Percentiles rank a stretch among this genome's conserved stretches.
phyloP scores from a whole-genome alignment of 176 grass and related monocot genomes.

The Oryza brachyantha region DNA sequence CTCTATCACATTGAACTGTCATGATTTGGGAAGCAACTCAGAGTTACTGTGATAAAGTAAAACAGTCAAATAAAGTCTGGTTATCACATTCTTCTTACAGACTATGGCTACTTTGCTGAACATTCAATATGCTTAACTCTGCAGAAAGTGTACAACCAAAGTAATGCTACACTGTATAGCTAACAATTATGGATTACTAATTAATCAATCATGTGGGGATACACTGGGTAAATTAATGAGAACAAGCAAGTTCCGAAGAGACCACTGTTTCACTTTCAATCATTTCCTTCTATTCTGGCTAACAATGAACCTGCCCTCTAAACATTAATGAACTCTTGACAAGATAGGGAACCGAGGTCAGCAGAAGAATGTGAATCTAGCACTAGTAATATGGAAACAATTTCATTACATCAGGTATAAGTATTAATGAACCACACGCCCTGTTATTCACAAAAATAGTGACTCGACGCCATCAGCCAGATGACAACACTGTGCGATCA shows the following conservation, averaged over 20 bases:
- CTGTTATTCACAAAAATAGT: background rate
- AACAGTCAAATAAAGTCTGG: background rate
- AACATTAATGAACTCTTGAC: background rate
- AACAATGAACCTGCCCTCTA: background rate
- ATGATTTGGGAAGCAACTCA: background rate
- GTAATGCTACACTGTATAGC: too few species aligned
- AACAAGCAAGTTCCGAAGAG: background rate
- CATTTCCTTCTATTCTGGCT: background rate
- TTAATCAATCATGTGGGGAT: background rate
- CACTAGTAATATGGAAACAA: background rate
- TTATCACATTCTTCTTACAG: background rate
- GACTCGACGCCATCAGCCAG: background rate
- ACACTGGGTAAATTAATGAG: background rate
- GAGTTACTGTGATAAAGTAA: background rate
- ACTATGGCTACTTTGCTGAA: background rate
- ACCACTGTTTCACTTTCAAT: background rate
- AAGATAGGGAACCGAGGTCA: background rate
- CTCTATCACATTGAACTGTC: background rate
- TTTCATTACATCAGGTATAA: background rate
- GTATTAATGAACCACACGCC: background rate
- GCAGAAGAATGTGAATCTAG: background rate
- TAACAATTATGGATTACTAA: too few species aligned
- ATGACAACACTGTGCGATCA: background rate
- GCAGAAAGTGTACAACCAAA: background rate
- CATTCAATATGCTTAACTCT: background rate